These are phyloP conservation scores for Astragalus membranaceus DNA, from an alignment of 306 rosid genomes.

Conservation along the genomic window DNA sequence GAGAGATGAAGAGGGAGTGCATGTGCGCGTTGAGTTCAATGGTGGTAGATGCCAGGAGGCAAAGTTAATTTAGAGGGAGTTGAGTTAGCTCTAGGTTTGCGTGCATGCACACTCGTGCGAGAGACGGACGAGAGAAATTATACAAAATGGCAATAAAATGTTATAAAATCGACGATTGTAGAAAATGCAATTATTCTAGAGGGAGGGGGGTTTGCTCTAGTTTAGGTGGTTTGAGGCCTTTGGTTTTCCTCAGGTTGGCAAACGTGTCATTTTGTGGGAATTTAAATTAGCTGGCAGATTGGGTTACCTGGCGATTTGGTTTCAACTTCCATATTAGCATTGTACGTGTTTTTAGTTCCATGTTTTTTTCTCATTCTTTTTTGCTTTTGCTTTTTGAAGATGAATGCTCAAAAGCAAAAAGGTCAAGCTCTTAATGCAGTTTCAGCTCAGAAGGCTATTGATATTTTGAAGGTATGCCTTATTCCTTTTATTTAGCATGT, in stretches of 20 bases:
- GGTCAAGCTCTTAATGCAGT: slow-evolving; percentile 85
- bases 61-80: neutral
- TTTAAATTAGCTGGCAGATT: neutral
- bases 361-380: neutral
- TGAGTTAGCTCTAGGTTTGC: neutral
- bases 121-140: neutral
- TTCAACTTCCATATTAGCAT: neutral
- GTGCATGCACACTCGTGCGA: neutral
- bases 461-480: slow-evolving; percentile 66
- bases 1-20: neutral
- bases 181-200: neutral
- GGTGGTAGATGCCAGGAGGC: neutral
- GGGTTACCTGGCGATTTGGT: neutral
- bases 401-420: slow-evolving; percentile 94
- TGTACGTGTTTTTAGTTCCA: neutral
- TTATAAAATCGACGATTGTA: neutral
- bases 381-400: slow-evolving; percentile 21
- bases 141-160: neutral
- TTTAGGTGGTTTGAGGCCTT: neutral
- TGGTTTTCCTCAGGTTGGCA: neutral
- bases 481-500: slow-evolving; percentile 9
- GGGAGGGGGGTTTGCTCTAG: neutral
- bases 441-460: slow-evolving; percentile 85
- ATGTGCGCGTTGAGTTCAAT: neutral
- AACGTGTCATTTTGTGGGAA: neutral